Evolutionary conservation across 2,329 filamentous ascomycete genomes (phyloP), one percentile per base, ranked within the genome.

Genomic region (Neopestalotiopsis clavispora): DNA sequence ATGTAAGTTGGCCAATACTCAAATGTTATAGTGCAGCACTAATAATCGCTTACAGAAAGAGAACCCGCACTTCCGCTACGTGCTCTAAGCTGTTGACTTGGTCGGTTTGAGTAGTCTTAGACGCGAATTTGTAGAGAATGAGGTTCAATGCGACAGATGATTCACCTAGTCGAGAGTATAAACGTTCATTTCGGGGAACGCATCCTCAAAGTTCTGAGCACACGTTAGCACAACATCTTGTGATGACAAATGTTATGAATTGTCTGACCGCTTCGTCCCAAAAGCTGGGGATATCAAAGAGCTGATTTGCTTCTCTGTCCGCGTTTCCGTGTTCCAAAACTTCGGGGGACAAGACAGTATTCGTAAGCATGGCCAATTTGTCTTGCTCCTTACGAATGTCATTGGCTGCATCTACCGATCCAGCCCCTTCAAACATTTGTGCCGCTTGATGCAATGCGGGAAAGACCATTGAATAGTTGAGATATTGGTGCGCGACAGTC

Each of bases 331-430:
- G 23, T 34, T 65, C 62, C 40, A 49, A 17, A 4, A 49, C 45
- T 30, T 65, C 62, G 12, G 62, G 45, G 17, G 62, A 65, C n/a
- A 65, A 38, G 4, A 65, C 30, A 9, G 62, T 65, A 23, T 49
- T 65, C 12, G 62, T 65, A 10, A 65, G 23, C 45, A 56, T 30
- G 13, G 62, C 62, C 40, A 65, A n/a, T 9, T 28, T 45, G 14
- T 65, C 62, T 28, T 65, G 62, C 20, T 65, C 62, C n/a, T 38
- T 23, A 28, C 62, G 62, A 34, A 65, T 65, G 40, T 65, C 62
- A 34, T 49, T 65, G 3, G 62, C 62, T 12, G 45, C 38, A 7
- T 65, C 62, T 34, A 65, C 62, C 13, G 45, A 34, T 28, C 62
- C 62, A 14, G 62, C 62, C 34, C 45, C 28, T 38, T 65, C 62